Evolutionary conservation across 2,329 filamentous ascomycete genomes (phyloP), one percentile per base, ranked within the genome.

Genomic region (Macroventuria anomochaeta): DNA sequence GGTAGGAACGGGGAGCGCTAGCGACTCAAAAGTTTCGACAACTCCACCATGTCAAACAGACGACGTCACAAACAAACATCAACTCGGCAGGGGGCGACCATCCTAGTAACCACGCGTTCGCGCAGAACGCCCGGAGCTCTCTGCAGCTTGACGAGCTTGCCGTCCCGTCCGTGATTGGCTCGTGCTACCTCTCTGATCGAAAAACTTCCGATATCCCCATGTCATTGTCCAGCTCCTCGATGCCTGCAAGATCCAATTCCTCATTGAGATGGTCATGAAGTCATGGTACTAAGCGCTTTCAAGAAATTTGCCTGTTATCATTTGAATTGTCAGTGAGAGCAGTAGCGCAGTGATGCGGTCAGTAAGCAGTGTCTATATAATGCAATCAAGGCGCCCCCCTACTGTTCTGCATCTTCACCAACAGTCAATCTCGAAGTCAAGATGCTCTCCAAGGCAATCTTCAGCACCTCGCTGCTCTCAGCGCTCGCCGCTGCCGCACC

Each of bases 401-500:
- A 12, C 28, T 26, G 12, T 43, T 10, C n/a, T 25, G 8, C 44
- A 53, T 43, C 51, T 48, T 48, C 43, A 47, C 25, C 20, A 38
- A 32, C 31, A 55, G 23, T 41, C 37, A 29, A 41, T 11, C 20
- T 46, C 38, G 29, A 43, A 21, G 54, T 58, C 66, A 76, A 68
- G 37, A 77, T 77, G 75, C 63, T 75, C 34, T 64, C 62, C 58
- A 75, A 62, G 63, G 68, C 65, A 25, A 18, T 72, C 18, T 59
- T 75, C 54, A 62, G 68, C 46, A 69, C 70, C 37, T 65, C 68
- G 53, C 62, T 70, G 53, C 62, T 77, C 41, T 71, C 70, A 42
- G 72, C 70, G 47, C 65, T 71, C 21, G 73, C 65, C 58, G 68
- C 63, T 15, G 70, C 75, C 37, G 74, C 71, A 34, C 76, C 75